These are phyloP conservation scores for Eucalyptus pauciflora DNA, from an alignment of 345 rosid genomes.

Conservation along the genomic window DNA sequence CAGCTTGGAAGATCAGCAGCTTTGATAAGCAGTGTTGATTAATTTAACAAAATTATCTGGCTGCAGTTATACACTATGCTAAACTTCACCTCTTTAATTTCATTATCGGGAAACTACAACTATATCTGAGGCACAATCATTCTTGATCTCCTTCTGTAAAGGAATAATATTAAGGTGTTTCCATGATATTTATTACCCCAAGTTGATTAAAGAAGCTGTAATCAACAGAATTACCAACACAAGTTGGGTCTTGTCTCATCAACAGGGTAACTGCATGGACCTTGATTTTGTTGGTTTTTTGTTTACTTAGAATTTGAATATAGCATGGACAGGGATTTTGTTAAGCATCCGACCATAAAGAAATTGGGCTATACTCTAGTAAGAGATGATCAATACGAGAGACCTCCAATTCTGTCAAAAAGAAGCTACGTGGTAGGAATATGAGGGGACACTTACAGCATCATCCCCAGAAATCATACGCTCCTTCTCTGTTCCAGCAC, in stretches of 20 bases:
- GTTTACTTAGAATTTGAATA: not conserved
- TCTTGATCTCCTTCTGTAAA: not conserved
- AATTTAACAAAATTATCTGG: not conserved
- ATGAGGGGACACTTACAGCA: constrained; percentile 43
- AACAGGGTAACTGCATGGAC: not conserved
- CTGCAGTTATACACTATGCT: not conserved
- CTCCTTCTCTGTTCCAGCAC: constrained; percentile 85
- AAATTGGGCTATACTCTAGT: not conserved
- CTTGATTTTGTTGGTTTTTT: not conserved
- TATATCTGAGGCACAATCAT: not conserved
- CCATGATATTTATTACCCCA: not conserved
- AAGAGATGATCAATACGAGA: not conserved
- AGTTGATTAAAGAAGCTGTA: not conserved
- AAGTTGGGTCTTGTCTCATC: not conserved
- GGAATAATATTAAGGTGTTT: not conserved
- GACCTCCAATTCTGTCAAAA: not conserved
- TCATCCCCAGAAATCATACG: constrained; percentile 83
- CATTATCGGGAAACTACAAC: not conserved
- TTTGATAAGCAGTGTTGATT: not conserved
- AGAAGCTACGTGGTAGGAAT: not conserved
- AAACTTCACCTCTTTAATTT: not conserved
- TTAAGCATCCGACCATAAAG: not conserved
- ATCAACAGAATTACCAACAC: not conserved
- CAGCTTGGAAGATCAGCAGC: not conserved
- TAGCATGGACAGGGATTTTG: not conserved